These are phyloP conservation scores for Erodium texanum DNA, from an alignment of 441 rosid species.

Conservation along the genomic window DNA sequence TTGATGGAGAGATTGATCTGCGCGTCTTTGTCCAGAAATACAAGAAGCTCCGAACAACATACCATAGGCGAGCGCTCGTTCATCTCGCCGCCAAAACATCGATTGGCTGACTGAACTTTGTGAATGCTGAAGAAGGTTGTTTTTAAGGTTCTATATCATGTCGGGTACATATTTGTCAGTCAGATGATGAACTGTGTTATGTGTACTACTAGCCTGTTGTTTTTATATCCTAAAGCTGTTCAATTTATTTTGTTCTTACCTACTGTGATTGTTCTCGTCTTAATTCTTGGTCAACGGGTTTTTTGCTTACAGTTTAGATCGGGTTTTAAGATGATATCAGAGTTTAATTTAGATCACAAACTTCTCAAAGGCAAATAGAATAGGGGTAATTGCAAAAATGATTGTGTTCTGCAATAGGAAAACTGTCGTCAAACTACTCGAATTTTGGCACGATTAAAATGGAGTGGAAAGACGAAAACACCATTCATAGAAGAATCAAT, in stretches of 20 bases:
- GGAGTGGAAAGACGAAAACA: too few species aligned
- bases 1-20: constrained; percentile 57
- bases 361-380: too few species aligned
- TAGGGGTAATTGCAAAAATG: too few species aligned
- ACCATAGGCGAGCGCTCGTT: constrained; percentile 56
- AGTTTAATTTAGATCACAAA: too few species aligned
- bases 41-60: constrained; percentile 61
- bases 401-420: too few species aligned
- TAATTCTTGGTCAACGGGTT: too few species aligned
- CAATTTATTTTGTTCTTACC: neutral
- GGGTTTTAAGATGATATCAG: too few species aligned
- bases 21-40: constrained; percentile 56
- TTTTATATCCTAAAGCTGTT: neutral
- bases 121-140: neutral
- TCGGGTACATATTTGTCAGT: neutral
- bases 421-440: too few species aligned
- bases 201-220: neutral
- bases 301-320: too few species aligned
- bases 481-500: constrained; percentile 19
- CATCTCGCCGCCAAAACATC: constrained; percentile 67
- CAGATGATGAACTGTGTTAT: neutral
- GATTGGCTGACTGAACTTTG: constrained; percentile 23
- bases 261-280: too few species aligned
- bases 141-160: neutral
- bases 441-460: too few species aligned